Evolutionary conservation across 306 rosid genomes (phyloP), one percentile per base, ranked within the genome.

Genomic region (Phaseolus lunatus): DNA sequence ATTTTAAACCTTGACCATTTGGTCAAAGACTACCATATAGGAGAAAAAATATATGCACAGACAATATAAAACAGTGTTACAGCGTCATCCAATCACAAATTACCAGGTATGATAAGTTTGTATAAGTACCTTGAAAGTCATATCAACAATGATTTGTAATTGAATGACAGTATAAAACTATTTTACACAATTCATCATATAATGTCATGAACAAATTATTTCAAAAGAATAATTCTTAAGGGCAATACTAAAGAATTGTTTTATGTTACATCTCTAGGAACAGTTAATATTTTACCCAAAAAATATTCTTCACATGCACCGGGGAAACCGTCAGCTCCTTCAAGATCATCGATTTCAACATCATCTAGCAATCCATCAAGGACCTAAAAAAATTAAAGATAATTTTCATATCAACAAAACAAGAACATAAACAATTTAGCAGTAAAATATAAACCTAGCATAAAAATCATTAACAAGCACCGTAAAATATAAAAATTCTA

Each of bases 341-440:
- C 87, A 84, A 89, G 81, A 86, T 84, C 93, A 71, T 78, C 88
- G 39, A 91, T 93, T 80, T 91, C 91, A 33, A 90, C 85, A 86
- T 89, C 97, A 85, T 87, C 94, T 84, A 96, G 91, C 78, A 96
- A 88, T 80, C 89, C 93, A 76, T 92, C 98, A 80, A 91, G 94
- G 80, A 78, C 99, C 99, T 96, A 80, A 81, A 64, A 88, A 70
- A 82, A 84, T 86, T 62, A 78, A 65, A 80, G 67, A 81, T 65
- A 70, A 75, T 63, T 67, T 80, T 70, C 70, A 54, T 33, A 68
- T 19, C 72, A 39, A 29, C 39, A 70, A 39, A 70, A 71, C 53
- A 77, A 43, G 12, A 29, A 62, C 39, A 15, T 4, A 66, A 16
- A 61, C 29, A 65, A 53, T 9, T 35, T 23, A 57, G 22, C 23